Evolutionary conservation across 495 filamentous ascomycete species (phyloP), one percentile per base, ranked within the genome.

Genomic region (Aspergillus bridgeri): DNA sequence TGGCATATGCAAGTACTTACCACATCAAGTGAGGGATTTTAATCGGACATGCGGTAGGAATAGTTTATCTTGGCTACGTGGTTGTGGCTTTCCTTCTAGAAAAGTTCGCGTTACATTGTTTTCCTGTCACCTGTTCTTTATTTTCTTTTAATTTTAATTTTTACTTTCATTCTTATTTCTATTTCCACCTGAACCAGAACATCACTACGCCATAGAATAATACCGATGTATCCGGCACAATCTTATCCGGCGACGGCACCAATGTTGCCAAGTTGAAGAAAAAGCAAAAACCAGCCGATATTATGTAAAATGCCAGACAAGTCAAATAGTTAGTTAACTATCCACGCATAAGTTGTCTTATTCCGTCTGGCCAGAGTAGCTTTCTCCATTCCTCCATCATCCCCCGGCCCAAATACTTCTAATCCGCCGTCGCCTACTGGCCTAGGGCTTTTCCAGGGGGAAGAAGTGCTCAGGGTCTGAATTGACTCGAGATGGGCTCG

Each of bases 71-170:
- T 38, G 33, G 33, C 33, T 38, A 38, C 20, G 24, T 38, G 15
- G 27, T 46, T 27, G 44, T 50, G 53, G 42, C 21, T 50, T n/a
- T 54, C 22, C 25, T 38, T 38, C 33, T 38, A 38, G 33, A 38
- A 50, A 65, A 63, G 64, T 60, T 67, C 66, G 67, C 33, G 33
- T 38, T 13, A 29, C 27, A 38, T 38, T 38, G 33, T 38, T 38
- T 13, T 38, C 33, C 13, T 38, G 33, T 38, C 33, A 38, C 2
- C 13, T 15, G 13, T 38, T 38, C 3, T 13, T 38, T 3, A 15
- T 13, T 38, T 13, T 3, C 3, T 13, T 11, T 2, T 69, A 53
- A 58, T 58, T 58, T 60, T 51, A 22, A 42, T 38, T 51, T 42
- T 25, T 27, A 19, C 23, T 42, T 42, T 51, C 38, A 51, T 51